phyloP scores from a whole-genome alignment of 1,139 yeast genomes.

The Candida glucosophila region DNA sequence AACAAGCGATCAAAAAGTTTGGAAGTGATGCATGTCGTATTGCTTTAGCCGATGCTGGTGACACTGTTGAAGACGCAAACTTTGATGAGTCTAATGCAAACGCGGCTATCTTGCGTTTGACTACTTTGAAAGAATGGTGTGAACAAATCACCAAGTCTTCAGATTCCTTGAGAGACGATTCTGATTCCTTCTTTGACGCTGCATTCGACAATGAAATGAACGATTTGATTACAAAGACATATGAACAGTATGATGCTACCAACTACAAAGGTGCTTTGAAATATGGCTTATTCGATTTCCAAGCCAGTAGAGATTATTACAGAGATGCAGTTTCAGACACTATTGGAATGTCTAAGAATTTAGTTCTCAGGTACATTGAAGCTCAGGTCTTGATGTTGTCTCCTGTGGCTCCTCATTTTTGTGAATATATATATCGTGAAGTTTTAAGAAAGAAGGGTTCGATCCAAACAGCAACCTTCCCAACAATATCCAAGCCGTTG shows the following conservation, averaged over 20 bases:
- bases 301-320: slow-evolving; percentile 91
- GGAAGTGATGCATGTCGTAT: slow-evolving; percentile 98
- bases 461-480: slow-evolving; percentile 73
- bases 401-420: slow-evolving; percentile 94
- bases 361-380: slow-evolving; percentile 76
- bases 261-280: slow-evolving; percentile 86
- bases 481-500: slow-evolving; percentile 59
- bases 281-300: slow-evolving; percentile 87
- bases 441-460: slow-evolving; percentile 53
- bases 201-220: slow-evolving; percentile 96
- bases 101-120: slow-evolving; percentile 91
- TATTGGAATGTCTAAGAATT: slow-evolving; percentile 73
- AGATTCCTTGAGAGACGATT: slow-evolving; percentile 62
- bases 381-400: slow-evolving; percentile 75
- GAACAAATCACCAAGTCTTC: slow-evolving; percentile 56
- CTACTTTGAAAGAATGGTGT: slow-evolving; percentile 91
- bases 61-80: slow-evolving; percentile 94
- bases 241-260: slow-evolving; percentile 60
- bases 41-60: slow-evolving; percentile 99
- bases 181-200: slow-evolving; percentile 63
- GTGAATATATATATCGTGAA: slow-evolving; percentile 84
- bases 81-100: slow-evolving; percentile 95
- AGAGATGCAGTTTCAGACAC: slow-evolving; percentile 64
- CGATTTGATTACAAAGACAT: slow-evolving; percentile 63
- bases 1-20: slow-evolving; percentile 74